Evolutionary conservation across 2,329 filamentous ascomycete species (phyloP).

Genomic region (Coleophoma eucalyptorum): DNA sequence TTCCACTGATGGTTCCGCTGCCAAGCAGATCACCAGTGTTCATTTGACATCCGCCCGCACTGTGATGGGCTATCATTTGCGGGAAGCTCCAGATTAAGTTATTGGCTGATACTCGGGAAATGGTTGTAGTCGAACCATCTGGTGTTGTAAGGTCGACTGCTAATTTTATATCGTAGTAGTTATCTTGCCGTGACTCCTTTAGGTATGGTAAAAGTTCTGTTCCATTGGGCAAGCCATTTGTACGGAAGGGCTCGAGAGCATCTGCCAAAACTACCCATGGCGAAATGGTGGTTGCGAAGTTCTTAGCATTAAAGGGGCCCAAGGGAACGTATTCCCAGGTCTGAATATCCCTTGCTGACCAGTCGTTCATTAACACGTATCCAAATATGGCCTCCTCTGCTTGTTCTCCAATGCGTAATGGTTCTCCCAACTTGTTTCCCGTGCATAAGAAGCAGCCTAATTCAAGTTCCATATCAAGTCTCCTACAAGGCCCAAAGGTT

Average conservation of each 20-base stretch:
- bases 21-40: constrained; percentile 71
- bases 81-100: constrained; percentile 79
- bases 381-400: constrained; percentile 75
- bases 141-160: constrained; percentile 58
- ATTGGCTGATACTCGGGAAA: constrained; percentile 57
- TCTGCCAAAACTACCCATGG: constrained; percentile 77
- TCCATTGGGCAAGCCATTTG: constrained; percentile 49
- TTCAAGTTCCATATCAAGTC: constrained; percentile 78
- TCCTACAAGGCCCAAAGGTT: constrained; percentile 57
- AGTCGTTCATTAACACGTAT: constrained; percentile 81
- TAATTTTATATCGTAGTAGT: constrained; percentile 66
- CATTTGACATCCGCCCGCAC: constrained; percentile 72
- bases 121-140: constrained; percentile 47
- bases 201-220: constrained; percentile 58
- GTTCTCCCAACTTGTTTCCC: constrained; percentile 59
- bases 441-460: constrained; percentile 70
- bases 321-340: constrained; percentile 81
- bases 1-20: constrained; percentile 74
- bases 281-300: constrained; percentile 74
- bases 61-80: constrained; percentile 80
- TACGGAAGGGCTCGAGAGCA: constrained; percentile 66
- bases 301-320: constrained; percentile 81
- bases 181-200: constrained; percentile 52
- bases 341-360: constrained; percentile 81
- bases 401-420: constrained; percentile 52